phyloP scores from a whole-genome alignment of 1,139 yeast genomes.

The Geotrichum cucujoidarum region DNA sequence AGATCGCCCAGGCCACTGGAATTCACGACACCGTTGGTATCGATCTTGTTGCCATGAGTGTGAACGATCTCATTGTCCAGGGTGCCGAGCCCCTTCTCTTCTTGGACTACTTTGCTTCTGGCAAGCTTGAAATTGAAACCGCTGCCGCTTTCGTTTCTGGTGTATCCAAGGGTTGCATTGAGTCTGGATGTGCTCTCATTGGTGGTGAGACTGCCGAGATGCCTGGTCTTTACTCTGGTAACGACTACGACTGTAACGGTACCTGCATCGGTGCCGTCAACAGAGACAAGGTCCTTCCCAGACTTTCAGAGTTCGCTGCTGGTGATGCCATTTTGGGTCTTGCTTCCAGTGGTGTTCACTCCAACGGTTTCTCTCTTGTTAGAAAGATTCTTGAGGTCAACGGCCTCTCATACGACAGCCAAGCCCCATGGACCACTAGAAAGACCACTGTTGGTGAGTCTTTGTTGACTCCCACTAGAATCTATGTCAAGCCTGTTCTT shows the following conservation, averaged over 20 bases:
- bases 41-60: slow-evolving; percentile 98
- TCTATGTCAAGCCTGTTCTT: slow-evolving; percentile 86
- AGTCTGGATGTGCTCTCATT: slow-evolving; percentile 94
- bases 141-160: slow-evolving; percentile 91
- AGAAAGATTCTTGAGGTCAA: slow-evolving; percentile 84
- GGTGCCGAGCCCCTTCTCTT: slow-evolving; percentile 98
- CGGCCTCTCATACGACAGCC: slow-evolving; percentile 60
- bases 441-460: slow-evolving; percentile 77
- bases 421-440: slow-evolving; percentile 80
- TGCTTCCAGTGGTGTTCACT: slow-evolving; percentile 88
- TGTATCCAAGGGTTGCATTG: slow-evolving; percentile 93
- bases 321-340: slow-evolving; percentile 87
- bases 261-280: slow-evolving; percentile 99
- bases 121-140: slow-evolving; percentile 74
- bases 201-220: slow-evolving; percentile 99
- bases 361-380: slow-evolving; percentile 95
- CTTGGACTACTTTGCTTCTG: slow-evolving; percentile 94
- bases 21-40: slow-evolving; percentile 96
- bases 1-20: slow-evolving; percentile 85
- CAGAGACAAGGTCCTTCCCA: slow-evolving; percentile 70
- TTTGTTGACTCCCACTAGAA: slow-evolving; percentile 82
- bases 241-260: slow-evolving; percentile 97
- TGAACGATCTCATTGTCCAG: slow-evolving; percentile 93
- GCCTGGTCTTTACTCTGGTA: slow-evolving; percentile 97
- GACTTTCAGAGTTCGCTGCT: slow-evolving; percentile 54